Conservation (phyloP, 805 yeast genomes). For the Nakazawaea wickerhamii region DNA sequence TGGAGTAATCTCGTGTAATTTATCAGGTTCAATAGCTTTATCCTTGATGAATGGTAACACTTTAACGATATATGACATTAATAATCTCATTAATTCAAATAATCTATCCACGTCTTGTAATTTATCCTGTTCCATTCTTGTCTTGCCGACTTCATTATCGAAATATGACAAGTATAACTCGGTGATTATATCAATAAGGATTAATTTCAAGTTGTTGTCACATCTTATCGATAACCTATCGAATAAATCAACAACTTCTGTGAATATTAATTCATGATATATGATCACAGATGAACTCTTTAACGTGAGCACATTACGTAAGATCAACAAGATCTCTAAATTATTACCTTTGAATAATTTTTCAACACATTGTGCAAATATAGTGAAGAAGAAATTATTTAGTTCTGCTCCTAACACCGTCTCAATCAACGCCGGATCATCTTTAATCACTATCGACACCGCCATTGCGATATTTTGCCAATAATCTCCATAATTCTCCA, state of each 20-base stretch:
- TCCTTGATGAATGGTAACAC: constrained; percentile 55
- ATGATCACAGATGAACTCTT: constrained; percentile 52
- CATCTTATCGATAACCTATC: constrained; percentile 66
- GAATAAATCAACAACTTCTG: constrained; percentile 69
- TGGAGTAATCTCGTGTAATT: constrained; percentile 19
- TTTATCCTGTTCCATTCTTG: constrained; percentile 33
- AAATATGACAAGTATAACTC: constrained; percentile 46
- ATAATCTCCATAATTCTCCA: constrained; percentile 44
- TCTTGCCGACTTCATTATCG: constrained; percentile 17
- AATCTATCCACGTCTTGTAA: constrained; percentile 65
- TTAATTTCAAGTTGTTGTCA: constrained; percentile 37
- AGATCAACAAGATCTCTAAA: constrained; percentile 47
- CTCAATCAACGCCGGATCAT: constrained; percentile 38
- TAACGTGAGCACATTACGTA: constrained; percentile 52
- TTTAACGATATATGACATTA: constrained; percentile 55
- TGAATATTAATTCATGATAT: constrained; percentile 62
- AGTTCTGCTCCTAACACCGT: constrained; percentile 51
- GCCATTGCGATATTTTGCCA: constrained; percentile 82
- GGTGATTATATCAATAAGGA: constrained; percentile 51
- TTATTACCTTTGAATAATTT: constrained; percentile 45
- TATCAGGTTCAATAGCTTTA: constrained; percentile 29
- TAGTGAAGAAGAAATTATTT: constrained; percentile 64
- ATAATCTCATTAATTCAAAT: constrained; percentile 73
- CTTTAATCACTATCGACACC: constrained; percentile 57
- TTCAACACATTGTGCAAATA: constrained; percentile 82